These are phyloP conservation scores for Tilletiopsis washingtonensis DNA, from an alignment of 1,284 basidiomycete species.

Conservation along the genomic window DNA sequence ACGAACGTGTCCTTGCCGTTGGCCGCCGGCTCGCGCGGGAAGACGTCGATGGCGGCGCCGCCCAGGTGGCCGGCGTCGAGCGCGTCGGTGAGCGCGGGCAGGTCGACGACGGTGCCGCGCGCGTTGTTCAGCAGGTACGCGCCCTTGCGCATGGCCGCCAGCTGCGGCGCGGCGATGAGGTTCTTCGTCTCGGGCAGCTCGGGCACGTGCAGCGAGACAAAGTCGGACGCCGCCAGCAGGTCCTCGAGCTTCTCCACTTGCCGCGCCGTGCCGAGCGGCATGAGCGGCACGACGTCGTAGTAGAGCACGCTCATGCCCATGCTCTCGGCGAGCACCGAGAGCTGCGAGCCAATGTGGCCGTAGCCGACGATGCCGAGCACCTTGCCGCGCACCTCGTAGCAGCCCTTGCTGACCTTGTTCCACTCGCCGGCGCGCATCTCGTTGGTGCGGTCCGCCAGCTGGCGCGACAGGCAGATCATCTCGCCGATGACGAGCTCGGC, in stretches of 20 bases:
- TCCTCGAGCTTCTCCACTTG: conserved; percentile 77
- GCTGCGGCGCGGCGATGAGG: conserved; percentile 73
- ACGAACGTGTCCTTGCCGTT: conserved; percentile 72
- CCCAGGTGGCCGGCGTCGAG: conserved; percentile 78
- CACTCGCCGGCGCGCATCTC: conserved; percentile 86
- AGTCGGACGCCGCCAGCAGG: conserved; percentile 71
- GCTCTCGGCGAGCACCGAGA: conserved; percentile 92
- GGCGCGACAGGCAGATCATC: conserved; percentile 85
- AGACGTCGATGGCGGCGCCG: conserved; percentile 92
- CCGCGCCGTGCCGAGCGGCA: conserved; percentile 89
- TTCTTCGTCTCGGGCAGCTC: conserved; percentile 92
- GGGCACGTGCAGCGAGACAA: conserved; percentile 92
- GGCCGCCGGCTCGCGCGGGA: conserved; percentile 79
- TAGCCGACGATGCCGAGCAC: conserved; percentile 97
- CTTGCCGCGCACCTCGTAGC: conserved; percentile 97
- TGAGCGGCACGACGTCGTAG: conserved; percentile 90
- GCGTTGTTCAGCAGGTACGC: conserved; percentile 97
- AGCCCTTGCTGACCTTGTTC: conserved; percentile 98
- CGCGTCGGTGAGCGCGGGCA: conserved; percentile 76
- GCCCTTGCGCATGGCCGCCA: conserved; percentile 88
- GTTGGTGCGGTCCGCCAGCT: conserved; percentile 77
- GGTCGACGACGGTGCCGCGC: conserved; percentile 88
- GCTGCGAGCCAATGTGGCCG: conserved; percentile 95
- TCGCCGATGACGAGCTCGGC: conserved; percentile 96
- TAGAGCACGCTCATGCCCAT: conserved; percentile 95